Conservation (phyloP, 352 stramenopile species). For the Hyphochytrium catenoides region DNA sequence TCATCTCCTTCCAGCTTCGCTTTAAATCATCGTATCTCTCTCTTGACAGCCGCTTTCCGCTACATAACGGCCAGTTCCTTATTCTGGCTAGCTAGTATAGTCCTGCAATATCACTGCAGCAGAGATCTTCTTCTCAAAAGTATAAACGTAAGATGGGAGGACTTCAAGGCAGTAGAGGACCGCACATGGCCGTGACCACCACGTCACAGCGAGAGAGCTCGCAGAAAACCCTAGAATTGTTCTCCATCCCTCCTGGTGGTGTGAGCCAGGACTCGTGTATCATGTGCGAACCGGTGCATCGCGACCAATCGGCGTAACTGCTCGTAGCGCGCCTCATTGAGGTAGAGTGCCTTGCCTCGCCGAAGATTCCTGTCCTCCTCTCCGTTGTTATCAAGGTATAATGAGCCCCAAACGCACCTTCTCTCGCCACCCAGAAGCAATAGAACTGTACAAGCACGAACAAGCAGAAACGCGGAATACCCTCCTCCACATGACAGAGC, state of each 20-base stretch:
- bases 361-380: constrained; percentile 53
- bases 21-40: no score
- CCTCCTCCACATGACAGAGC: constrained; percentile 30
- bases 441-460: constrained; percentile 49
- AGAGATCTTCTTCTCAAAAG: no score
- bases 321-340: constrained; percentile 22
- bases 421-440: constrained; percentile 39
- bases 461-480: constrained; percentile 27
- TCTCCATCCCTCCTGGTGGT: constrained; percentile 40
- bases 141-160: no score
- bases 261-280: constrained; percentile 44
- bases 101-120: no score
- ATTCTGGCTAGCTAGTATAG: no score
- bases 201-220: no score
- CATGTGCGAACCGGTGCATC: constrained; percentile 37
- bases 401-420: constrained; percentile 44
- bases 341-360: constrained; percentile 37
- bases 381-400: constrained; percentile 59
- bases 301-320: constrained; percentile 39
- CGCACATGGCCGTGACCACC: no score
- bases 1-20: no score
- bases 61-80: no score
- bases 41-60: no score
- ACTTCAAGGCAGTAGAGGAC: no score
- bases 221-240: no score